phyloP scores from a whole-genome alignment of 495 filamentous ascomycete genomes.

The Aspergillus sclerotioniger region DNA sequence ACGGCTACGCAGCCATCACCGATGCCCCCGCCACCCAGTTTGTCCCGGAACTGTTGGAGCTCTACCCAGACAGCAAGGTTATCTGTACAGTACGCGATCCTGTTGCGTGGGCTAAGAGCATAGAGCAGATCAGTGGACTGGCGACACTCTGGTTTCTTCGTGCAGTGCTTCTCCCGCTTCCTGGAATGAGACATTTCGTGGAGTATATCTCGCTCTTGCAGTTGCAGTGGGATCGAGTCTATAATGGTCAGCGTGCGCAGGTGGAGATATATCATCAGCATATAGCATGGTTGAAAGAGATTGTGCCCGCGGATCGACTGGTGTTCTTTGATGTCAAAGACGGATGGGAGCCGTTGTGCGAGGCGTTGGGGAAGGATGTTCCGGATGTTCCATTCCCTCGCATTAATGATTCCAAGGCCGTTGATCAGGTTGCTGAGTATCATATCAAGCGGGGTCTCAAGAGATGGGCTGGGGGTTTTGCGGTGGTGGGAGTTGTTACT shows the following conservation, averaged over 20 bases:
- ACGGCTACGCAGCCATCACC: conserved; percentile 56
- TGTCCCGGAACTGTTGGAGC: conserved; percentile 25
- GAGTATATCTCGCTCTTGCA: conserved; percentile 15
- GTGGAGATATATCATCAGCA: conserved; percentile 9
- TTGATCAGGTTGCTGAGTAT: conserved; percentile 17
- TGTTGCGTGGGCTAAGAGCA: conserved; percentile 23
- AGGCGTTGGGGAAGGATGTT: conserved; percentile 44
- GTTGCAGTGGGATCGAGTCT: conserved; percentile 23
- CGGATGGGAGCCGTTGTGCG: conserved; percentile 52
- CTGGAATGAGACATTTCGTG: conserved; percentile 27
- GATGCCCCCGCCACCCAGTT: conserved; percentile 29
- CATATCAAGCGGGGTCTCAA: conserved; percentile 21
- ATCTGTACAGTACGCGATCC: conserved; percentile 29
- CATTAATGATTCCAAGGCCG: conserved; percentile 31
- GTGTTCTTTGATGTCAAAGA: conserved; percentile 47
- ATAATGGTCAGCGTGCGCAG: conserved; percentile 4
- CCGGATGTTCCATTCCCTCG: conserved; percentile 43
- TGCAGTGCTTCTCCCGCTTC: conserved; percentile 24
- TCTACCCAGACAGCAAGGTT: conserved; percentile 31
- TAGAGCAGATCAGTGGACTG: conserved; percentile 14
- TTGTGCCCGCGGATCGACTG: conserved; percentile 44
- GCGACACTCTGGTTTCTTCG: conserved; percentile 20
- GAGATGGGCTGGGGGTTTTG: conserved; percentile 20
- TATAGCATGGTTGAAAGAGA: conserved; percentile 32
- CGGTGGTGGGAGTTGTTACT: background rate